These are phyloP conservation scores for Lagenidium giganteum DNA, from an alignment of 352 stramenopile species.

Conservation along the genomic window DNA sequence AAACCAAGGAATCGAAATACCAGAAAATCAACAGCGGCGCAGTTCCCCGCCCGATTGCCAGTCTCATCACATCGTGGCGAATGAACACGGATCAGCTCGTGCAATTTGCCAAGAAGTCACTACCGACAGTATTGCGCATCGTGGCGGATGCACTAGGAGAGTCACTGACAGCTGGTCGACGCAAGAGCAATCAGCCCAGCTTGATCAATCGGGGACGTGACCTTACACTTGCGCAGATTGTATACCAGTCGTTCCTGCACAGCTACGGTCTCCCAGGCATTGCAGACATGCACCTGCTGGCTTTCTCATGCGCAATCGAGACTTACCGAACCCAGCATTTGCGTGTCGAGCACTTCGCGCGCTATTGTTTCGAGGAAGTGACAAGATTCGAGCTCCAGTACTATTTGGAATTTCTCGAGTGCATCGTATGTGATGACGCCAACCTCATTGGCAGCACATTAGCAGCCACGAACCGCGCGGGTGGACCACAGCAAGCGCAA, in stretches of 20 bases:
- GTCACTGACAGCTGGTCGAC: conserved; percentile 46
- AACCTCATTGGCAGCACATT: too few relatives aligned
- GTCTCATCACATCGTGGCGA: conserved; percentile 76
- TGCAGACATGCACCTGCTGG: conserved; percentile 75
- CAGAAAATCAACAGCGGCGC: conserved; percentile 68
- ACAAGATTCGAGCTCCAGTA: conserved; percentile 39
- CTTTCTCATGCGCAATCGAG: conserved; percentile 68
- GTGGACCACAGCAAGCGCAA: background rate
- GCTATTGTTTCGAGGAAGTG: conserved; percentile 74
- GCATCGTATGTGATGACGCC: conserved; percentile 53
- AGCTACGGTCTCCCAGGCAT: conserved; percentile 70
- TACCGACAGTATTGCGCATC: conserved; percentile 54
- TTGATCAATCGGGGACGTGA: too few relatives aligned
- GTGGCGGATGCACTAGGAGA: conserved; percentile 73
- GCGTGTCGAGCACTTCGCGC: conserved; percentile 69
- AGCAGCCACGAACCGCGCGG: background rate
- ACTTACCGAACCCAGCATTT: conserved; percentile 57
- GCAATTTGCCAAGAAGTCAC: conserved; percentile 75
- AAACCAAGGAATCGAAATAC: conserved; percentile 50
- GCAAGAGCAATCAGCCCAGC: conserved; percentile 37
- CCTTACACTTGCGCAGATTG: conserved; percentile 60
- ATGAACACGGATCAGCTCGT: conserved; percentile 80
- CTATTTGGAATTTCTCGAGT: conserved; percentile 77
- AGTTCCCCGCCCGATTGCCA: conserved; percentile 51
- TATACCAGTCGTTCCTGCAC: conserved; percentile 81